Evolutionary conservation across 345 rosid species (phyloP), one percentile per base, ranked within the genome.

Genomic region (Chamaenerion angustifolium): DNA sequence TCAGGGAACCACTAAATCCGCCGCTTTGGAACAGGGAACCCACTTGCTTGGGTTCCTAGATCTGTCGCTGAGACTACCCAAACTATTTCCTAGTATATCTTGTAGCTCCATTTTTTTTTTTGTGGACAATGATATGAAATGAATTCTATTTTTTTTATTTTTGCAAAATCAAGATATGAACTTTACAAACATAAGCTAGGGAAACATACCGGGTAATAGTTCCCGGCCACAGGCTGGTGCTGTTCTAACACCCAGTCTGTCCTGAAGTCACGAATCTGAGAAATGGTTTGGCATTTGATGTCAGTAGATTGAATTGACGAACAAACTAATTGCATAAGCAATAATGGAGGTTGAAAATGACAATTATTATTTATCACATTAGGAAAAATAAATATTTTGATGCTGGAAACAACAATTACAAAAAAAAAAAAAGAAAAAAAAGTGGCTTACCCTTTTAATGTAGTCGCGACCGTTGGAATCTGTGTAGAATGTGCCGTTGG

Each of bases 391-490:
- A 2, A 4, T 6, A 1, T 21, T 21, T 21, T 21, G 25, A 31
- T 27, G 46, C 40, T 12, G 14, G 19, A 25, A 12, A 16, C 14
- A 44, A 14, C 43, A 4, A 13, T 57, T 49, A 11, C 44, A 3
- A 40, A 8, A 49, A 21, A 21, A 21, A 21, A 40, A 18, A 49
- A 0, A 31, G n/a, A n/a, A n/a, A 18, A 40, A 55, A 54, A 46
- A 49, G 16, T 43, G 60, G 51, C 55, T 51, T 79, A 84, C 96
- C 92, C 96, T 72, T 73, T 79, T 76, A 57, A 85, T 77, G 71
- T 80, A 89, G 75, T 89, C 95, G 8, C 94, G 95, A 0, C 97
- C 97, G 61, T 85, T 89, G 54, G 97, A 89, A 68, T 83, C 97
- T 10, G 90, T 81, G 71, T 79, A 89, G 76, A 85, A 85, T 54